Conservation (phyloP, 2,329 filamentous ascomycete species). For the Alternaria sp. region DNA sequence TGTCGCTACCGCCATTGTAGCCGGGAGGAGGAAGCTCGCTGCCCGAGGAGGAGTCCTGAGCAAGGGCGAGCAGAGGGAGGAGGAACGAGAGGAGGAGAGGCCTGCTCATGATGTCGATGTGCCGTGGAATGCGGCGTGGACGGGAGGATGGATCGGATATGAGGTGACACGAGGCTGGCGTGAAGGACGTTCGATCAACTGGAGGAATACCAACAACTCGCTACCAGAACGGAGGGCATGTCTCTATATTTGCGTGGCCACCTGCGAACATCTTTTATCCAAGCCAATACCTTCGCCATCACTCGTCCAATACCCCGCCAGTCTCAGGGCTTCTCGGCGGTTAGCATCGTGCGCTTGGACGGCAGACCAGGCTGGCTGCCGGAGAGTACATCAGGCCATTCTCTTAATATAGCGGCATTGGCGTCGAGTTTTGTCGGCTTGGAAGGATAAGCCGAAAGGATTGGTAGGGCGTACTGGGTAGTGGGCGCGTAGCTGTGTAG, state of each 20-base stretch:
- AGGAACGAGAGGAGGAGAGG: conserved; percentile 33
- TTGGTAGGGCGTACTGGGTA: conserved; percentile 33
- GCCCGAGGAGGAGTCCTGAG: conserved; percentile 29
- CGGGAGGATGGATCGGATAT: conserved; percentile 20
- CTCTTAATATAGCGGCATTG: conserved; percentile 40
- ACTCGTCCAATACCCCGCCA: conserved; percentile 34
- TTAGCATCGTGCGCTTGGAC: conserved; percentile 40
- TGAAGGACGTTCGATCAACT: conserved; percentile 40
- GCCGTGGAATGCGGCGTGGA: conserved; percentile 17
- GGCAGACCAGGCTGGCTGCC: conserved; percentile 28
- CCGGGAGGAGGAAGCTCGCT: conserved; percentile 33
- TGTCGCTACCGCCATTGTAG: conserved; percentile 48
- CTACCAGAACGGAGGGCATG: conserved; percentile 30
- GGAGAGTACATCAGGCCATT: conserved; percentile 23
- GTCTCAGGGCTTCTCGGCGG: conserved; percentile 28
- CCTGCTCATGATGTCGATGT: conserved; percentile 34
- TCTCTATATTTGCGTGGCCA: conserved; percentile 45
- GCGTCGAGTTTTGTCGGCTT: conserved; percentile 35
- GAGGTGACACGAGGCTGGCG: conserved; percentile 40
- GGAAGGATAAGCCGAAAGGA: conserved; percentile 31
- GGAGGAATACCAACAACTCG: conserved; percentile 30
- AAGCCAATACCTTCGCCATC: conserved; percentile 27
- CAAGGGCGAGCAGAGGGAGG: conserved; percentile 36
- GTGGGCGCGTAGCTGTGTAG: conserved; percentile 44
- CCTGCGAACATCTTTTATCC: conserved; percentile 26